Evolutionary conservation across 176 grass and related monocot species (phyloP), one percentile per base, ranked within the genome.

Genomic region (Stipa capillata): DNA sequence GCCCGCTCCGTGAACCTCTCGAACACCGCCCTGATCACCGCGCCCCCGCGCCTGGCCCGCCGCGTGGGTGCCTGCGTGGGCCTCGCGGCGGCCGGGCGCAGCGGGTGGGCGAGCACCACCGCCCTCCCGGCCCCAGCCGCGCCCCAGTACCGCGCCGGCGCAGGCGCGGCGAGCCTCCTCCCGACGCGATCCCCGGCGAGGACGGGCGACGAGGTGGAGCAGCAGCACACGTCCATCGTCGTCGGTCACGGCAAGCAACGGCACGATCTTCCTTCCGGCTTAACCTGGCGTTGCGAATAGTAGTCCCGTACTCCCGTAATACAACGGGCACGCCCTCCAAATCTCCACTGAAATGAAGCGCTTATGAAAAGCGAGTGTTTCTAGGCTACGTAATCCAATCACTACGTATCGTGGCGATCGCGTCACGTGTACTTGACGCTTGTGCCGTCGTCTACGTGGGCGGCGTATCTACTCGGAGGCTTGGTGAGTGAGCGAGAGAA

Each of bases 1-100:
- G 95, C 89, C 44, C 90, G 79, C 92, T 94, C 89, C 50, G 89
- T 92, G 90, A 98, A 98, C 18, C 92, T 79, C 83, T 98, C 92
- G 81, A 94, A 92, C 7, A 94, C 89, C 17, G 95, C 95, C 77
- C 25, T 82, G 62, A 87, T 41, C 5, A 54, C 65, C 16, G 16
- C 62, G 20, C 21, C 9, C 61, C 69, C 28, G 79, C 21, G 51
- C 44, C 72, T 40, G n/a, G 14, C 69, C 2, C 67, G 49, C 1
- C 27, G 66, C 53, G 36, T 5, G 4, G 65, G 21, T 35, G 75
- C 1, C 32, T 11, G 47, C 31, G 32, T 7, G 7, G 27, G 35
- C 6, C 62, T 0, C 1, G 36, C n/a, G 3, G 73, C 3, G 21
- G 31, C 20, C 43, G 79, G 72, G 34, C 52, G 79, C 20, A 33